Evolutionary conservation across 192 early-diverging fungal genomes (phyloP), one percentile per base, ranked within the genome.

Genomic region (Coemansia guatemalensis): DNA sequence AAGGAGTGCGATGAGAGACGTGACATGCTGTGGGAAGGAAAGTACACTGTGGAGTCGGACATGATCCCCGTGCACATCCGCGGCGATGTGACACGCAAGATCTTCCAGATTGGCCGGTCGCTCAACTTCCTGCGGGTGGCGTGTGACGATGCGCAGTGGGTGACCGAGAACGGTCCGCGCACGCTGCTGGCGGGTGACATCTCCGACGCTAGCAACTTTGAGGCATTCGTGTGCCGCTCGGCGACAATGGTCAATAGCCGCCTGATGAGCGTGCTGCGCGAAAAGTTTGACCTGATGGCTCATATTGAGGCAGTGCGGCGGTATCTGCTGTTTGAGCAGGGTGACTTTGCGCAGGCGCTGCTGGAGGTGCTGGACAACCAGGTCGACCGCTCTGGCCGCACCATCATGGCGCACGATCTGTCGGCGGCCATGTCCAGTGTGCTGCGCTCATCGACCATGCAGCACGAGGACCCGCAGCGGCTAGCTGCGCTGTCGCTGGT

Each of bases 291-390:
- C 52, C 75, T 99, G 8, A 85, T 90, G 71, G 89, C 93, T 12
- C 95, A 97, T 63, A 78, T 99, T 22, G 71, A 77, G 48, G 95
- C 93, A 5, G 74, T 99, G 39, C 94, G 95, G 41, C 78, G 88
- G 48, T 98, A 98, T 65, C 75, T 99, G 27, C 70, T 99, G 47
- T 81, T 99, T 14, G 93, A 90, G 57, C 91, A 97, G 68, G 97
- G 95, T 24, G 95, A 99, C 64, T 96, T 97, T 85, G 89, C 93
- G 53, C 91, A 94, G 65, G 85, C 89, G 55, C 73, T 99, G 47
- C 88, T 96, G 85, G 90, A 91, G 61, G 85, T 85, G 24, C 68
- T 97, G 51, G 89, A 90, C 41, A 60, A 64, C 35, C 73, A 82
- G 27, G 82, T 88, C 9, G 85, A 81, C 18, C 92, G 91, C 65